phyloP scores from a whole-genome alignment of 768 basidiomycete genomes.

The Xerocomellus dryophilus region DNA sequence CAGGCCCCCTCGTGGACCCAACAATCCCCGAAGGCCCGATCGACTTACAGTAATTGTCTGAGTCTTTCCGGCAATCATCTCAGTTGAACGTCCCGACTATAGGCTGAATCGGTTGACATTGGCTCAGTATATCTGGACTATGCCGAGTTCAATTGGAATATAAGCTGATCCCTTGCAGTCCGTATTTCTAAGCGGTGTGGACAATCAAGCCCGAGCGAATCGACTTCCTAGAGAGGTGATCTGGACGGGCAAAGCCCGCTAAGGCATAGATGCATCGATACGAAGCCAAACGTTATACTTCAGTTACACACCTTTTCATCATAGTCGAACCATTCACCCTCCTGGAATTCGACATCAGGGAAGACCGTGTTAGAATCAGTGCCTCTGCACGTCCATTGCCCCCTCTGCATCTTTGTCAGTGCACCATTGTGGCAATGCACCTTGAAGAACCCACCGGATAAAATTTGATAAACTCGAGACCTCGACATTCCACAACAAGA shows the following conservation, averaged over 20 bases:
- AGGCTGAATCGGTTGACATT: background rate
- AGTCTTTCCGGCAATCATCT: too few relatives aligned
- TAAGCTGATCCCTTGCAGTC: too few relatives aligned
- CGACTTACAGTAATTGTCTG: background rate
- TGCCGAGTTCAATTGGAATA: background rate
- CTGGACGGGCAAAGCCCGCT: slow-evolving; percentile 65
- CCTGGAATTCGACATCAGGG: slow-evolving; percentile 50
- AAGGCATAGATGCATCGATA: slow-evolving; percentile 4
- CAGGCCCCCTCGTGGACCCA: too few relatives aligned
- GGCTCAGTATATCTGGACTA: background rate
- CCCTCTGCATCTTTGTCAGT: slow-evolving; percentile 43
- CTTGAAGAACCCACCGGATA: slow-evolving; percentile 56
- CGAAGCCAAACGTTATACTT: background rate
- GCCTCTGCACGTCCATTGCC: slow-evolving; percentile 75
- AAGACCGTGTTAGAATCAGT: slow-evolving; percentile 53
- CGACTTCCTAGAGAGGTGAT: slow-evolving; percentile 63
- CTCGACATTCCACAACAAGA: slow-evolving; percentile 78
- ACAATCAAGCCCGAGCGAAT: slow-evolving; percentile 60
- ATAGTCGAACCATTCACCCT: slow-evolving; percentile 78
- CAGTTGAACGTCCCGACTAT: background rate
- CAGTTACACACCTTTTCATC: slow-evolving; percentile 71
- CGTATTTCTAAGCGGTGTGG: background rate
- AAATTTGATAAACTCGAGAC: slow-evolving; percentile 78
- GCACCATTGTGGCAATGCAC: background rate
- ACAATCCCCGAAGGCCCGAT: background rate